Conservation (phyloP, 345 rosid species). For the Boechera stricta region DNA sequence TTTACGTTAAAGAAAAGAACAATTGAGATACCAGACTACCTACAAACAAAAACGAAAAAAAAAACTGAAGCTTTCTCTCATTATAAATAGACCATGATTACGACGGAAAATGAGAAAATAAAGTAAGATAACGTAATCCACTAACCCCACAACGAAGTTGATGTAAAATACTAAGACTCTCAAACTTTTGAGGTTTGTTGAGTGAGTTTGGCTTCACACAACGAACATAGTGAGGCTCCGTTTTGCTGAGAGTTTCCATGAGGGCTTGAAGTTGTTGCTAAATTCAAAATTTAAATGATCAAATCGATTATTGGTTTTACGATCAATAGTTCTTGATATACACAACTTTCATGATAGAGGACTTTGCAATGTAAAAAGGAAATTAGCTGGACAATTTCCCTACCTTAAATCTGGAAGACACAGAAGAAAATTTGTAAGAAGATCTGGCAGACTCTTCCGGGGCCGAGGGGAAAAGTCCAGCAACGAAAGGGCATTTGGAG, state of each 20-base stretch:
- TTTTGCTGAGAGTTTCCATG: constrained; percentile 91
- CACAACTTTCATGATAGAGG: constrained; percentile 5
- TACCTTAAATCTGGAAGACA: constrained; percentile 95
- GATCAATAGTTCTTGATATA: constrained; percentile 14
- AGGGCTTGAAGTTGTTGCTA: constrained; percentile 99
- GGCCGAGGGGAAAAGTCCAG: constrained; percentile 74
- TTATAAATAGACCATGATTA: constrained; percentile 8
- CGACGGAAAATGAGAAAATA: constrained; percentile 27
- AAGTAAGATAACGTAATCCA: constrained; percentile 36
- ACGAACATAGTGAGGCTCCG: constrained; percentile 98
- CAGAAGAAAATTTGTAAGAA: constrained; percentile 97
- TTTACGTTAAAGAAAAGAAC: constrained; percentile 22
- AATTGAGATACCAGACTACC: constrained; percentile 21
- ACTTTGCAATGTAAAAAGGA: constrained; percentile 15
- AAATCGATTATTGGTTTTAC: constrained; percentile 13
- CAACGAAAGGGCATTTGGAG: constrained; percentile 79
- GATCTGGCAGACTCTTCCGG: constrained; percentile 84
- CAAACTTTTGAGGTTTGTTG: constrained; percentile 87
- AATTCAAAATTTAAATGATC: constrained; percentile 33
- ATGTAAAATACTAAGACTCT: constrained; percentile 82
- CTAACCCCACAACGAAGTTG: constrained; percentile 98
- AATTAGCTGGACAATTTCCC: constrained; percentile 25
- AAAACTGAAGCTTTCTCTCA: constrained; percentile 8
- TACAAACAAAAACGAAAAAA: neutral
- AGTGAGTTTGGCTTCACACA: constrained; percentile 98